Conservation (phyloP, 2,329 filamentous ascomycete species). For the Monosporascus sp. region DNA sequence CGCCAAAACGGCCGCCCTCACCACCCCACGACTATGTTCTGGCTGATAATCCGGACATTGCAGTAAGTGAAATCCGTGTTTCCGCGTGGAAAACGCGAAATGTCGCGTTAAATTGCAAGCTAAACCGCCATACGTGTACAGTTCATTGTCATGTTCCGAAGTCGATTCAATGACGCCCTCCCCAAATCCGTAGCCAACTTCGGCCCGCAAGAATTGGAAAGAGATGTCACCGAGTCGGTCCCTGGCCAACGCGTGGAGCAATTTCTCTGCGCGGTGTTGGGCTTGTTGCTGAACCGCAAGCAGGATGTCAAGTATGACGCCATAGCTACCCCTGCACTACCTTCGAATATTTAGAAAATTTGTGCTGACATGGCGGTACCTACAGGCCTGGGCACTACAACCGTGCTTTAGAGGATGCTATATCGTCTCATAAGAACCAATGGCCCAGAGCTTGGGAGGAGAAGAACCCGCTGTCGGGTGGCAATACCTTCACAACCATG, state of each 20-base stretch:
- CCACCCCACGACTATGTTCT: conserved; percentile 86
- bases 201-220: conserved; percentile 91
- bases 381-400: conserved; percentile 83
- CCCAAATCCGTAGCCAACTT: conserved; percentile 83
- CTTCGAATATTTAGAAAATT: not conserved
- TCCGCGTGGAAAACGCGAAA: conserved; percentile 47
- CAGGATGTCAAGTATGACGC: conserved; percentile 90
- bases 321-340: conserved; percentile 8
- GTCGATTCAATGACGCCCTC: conserved; percentile 85
- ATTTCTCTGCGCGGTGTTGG: conserved; percentile 82
- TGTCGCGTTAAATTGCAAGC: conserved; percentile 40
- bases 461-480: conserved; percentile 76
- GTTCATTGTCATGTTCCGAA: conserved; percentile 98
- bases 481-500: conserved; percentile 78
- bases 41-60: conserved; percentile 86
- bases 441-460: conserved; percentile 83
- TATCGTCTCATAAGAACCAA: conserved; percentile 77
- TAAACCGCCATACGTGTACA: conserved; percentile 36
- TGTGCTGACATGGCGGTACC: conserved; percentile 13
- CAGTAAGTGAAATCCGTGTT: conserved; percentile 59
- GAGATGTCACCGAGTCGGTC: conserved; percentile 69
- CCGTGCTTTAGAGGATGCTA: conserved; percentile 88
- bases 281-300: conserved; percentile 89
- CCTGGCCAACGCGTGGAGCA: conserved; percentile 83
- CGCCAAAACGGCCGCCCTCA: conserved; percentile 76